Percentiles rank a stretch among this genome's conserved stretches.
These are phyloP conservation scores for Rhododendron mucronatum DNA, from an alignment of 148 eudicot species.

Conservation along the genomic window DNA sequence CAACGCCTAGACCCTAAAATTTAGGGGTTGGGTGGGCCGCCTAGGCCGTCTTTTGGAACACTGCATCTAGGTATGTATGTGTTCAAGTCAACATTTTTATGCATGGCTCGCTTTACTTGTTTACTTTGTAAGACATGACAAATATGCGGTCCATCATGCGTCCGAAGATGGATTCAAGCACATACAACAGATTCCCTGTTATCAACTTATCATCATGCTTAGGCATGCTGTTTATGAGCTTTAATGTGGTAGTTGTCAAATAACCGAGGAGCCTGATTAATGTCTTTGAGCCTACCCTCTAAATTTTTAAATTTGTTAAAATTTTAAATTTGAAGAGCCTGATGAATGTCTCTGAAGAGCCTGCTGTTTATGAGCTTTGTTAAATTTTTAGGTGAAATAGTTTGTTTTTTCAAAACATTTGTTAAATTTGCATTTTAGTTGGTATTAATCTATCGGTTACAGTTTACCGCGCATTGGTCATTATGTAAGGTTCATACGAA, in stretches of 20 bases:
- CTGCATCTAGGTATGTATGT: not conserved
- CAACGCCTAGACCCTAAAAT: not conserved
- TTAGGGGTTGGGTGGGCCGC: not conserved
- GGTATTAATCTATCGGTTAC: not conserved
- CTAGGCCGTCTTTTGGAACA: not conserved
- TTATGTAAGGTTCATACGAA: not conserved
- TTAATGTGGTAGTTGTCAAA: not conserved
- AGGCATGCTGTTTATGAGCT: not conserved
- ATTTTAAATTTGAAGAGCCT: not conserved
- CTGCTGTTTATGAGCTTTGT: too few species aligned
- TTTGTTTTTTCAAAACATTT: not conserved
- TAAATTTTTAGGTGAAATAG: not conserved
- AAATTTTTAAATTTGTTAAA: not conserved
- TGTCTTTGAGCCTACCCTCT: not conserved
- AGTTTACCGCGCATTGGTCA: not conserved
- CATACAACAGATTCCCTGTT: not conserved
- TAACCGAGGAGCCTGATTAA: not conserved
- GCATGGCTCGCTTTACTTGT: not conserved
- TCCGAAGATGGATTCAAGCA: not conserved
- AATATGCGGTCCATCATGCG: not conserved
- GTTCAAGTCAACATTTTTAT: not conserved
- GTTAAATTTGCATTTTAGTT: not conserved
- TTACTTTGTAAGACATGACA: not conserved
- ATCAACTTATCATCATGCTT: not conserved
- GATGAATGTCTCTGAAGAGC: not conserved